Conservation (phyloP, 768 basidiomycete species). For the Dacryopinax primogenitus region DNA sequence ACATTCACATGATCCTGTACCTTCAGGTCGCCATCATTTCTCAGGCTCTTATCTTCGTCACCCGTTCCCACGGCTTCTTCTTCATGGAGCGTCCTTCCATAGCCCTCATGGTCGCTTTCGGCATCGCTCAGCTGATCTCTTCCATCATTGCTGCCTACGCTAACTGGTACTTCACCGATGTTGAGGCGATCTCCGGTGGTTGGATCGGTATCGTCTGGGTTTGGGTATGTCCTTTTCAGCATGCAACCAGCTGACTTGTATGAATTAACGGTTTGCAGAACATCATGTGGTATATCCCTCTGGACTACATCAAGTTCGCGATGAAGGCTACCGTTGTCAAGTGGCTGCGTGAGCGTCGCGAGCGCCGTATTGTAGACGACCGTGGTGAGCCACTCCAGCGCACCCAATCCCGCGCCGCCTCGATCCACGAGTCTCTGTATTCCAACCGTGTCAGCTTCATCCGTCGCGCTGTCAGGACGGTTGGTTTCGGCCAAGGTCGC, state of each 20-base stretch:
- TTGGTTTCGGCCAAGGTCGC: slow-evolving; percentile 59
- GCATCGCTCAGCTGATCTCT: slow-evolving; percentile 83
- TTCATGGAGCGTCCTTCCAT: slow-evolving; percentile 90
- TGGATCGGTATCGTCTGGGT: slow-evolving; percentile 98
- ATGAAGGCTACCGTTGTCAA: slow-evolving; percentile 93
- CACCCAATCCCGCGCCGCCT: slow-evolving; percentile 79
- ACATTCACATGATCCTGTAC: slow-evolving; percentile 82
- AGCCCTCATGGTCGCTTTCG: slow-evolving; percentile 83
- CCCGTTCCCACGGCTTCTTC: slow-evolving; percentile 89
- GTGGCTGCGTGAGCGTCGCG: slow-evolving; percentile 52
- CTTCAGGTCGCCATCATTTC: slow-evolving; percentile 98
- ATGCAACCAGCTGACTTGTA: background rate
- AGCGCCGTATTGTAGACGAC: slow-evolving; percentile 32
- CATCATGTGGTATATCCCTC: slow-evolving; percentile 89
- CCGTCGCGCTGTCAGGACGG: slow-evolving; percentile 71
- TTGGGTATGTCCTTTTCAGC: slow-evolving; percentile 51
- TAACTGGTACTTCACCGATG: slow-evolving; percentile 87
- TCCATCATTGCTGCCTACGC: slow-evolving; percentile 91
- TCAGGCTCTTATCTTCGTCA: slow-evolving; percentile 93
- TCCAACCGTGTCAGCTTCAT: slow-evolving; percentile 93
- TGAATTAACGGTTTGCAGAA: slow-evolving; percentile 42
- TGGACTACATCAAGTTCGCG: slow-evolving; percentile 90
- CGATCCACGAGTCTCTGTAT: slow-evolving; percentile 84
- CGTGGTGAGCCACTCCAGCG: slow-evolving; percentile 65
- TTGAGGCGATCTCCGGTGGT: slow-evolving; percentile 65